Base-by-base conservation (phyloP, 192 early-diverging fungal genomes). In the Linnemannia exigua region DNA sequence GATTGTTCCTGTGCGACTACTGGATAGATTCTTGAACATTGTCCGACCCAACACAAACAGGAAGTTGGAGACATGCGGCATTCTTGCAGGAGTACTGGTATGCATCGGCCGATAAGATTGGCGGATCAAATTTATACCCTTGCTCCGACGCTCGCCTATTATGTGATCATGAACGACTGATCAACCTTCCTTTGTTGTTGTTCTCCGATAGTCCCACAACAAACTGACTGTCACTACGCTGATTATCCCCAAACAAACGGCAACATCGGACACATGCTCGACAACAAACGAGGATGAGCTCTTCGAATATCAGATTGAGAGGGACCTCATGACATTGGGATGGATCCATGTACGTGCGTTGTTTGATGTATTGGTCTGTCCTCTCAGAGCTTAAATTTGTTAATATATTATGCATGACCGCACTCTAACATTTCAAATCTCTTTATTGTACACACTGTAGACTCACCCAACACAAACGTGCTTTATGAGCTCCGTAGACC, bases 391-490 rank as follows among this genome's bases (percentile, higher is more conserved):
- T 44, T 3, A 3, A 44, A 44, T 44, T 63, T 3, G 28, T n/a
- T n/a, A n/a, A n/a, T n/a, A n/a, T n/a, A n/a, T n/a, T n/a, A n/a
- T n/a, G n/a, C n/a, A n/a, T n/a, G n/a, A n/a, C n/a, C n/a, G n/a
- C n/a, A 63, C 15, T 12, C 28, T 63, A 25, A 63, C 28, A 15
- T 7, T 31, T n/a, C 28, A 2, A 20, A n/a, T 17, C 25, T 41
- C 6, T 41, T 69, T 28, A 28, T 28, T 48, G 20, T 33, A 15
- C 15, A 70, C 44, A 50, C 7, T 51, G 6, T 79, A 92, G 90
- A 97, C 96, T 5, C 96, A 97, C 87, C 97, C 97, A 28, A 94
- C 95, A n/a, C 97, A 98, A 88, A 93, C 97, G 9, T 97, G 97
- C 80, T 98, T 98, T 79, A 93, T 98, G 94, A 95, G 94, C 80